Evolutionary conservation across 2,329 filamentous ascomycete genomes (phyloP), one percentile per base, ranked within the genome.

Genomic region (Apiospora arundinis): DNA sequence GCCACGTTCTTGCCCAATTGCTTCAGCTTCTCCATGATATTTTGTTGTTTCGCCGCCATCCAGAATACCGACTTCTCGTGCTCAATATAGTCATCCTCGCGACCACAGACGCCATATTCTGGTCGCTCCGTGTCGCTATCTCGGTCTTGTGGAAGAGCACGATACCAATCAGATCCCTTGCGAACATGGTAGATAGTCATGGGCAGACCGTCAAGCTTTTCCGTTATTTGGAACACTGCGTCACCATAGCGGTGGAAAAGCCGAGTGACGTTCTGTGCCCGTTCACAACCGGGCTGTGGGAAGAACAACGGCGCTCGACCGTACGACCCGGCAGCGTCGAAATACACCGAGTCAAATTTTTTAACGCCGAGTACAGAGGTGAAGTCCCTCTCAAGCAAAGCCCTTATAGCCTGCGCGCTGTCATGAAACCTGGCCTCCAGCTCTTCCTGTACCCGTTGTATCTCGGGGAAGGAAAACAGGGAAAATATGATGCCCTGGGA

Each of bases 171-270:
- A 4, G 78, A 78, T 48, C 69, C 69, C 16, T 70, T 70, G 6
- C 72, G 52, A 16, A 81, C 72, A 8, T 71, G 68, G 70, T 81
- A 81, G 40, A 80, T 72, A 1, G 75, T 76, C 77, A 81, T 80
- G 21, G 79, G 76, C 2, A 76, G 37, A 1, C 80, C 80, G 69
- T 81, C 80, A 4, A 81, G 74, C 73, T 81, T 81, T 70, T 80
- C 78, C 3, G 79, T 80, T 69, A 80, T 72, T 65, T 80, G 77
- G 69, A 77, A 80, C 1, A 72, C 32, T 0, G 49, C 73, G 21
- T 75, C 28, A 6, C 66, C 69, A 14, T 70, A 45, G 0, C 66
- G 14, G 8, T 65, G 14, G 67, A 80, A 77, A 4, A 75, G 68
- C 7, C 67, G 4, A 2, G 72, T 67, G 1, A 77, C 65, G 71